These are phyloP conservation scores for Gomphus sp. DNA, from an alignment of 1,284 basidiomycete genomes.

Conservation along the genomic window DNA sequence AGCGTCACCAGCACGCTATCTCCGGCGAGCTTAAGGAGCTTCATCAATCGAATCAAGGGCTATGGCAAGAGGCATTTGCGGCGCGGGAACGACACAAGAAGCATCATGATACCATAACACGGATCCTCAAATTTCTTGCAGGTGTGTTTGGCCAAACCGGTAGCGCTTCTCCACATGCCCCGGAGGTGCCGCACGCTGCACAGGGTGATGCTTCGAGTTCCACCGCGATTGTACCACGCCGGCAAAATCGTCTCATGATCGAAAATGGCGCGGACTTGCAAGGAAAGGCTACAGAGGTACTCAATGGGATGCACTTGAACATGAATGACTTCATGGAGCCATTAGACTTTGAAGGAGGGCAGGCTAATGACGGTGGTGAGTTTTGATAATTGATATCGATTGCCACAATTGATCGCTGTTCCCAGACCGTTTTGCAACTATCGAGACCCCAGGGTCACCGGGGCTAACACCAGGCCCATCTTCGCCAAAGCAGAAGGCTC, in stretches of 20 bases:
- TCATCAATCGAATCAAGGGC: constrained; percentile 77
- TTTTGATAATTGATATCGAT: neutral
- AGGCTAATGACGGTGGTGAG: constrained; percentile 12
- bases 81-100: constrained; percentile 77
- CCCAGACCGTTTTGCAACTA: constrained; percentile 8
- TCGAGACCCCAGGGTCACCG: constrained; percentile 4
- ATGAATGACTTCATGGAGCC: constrained; percentile 14
- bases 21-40: constrained; percentile 83
- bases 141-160: constrained; percentile 76
- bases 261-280: constrained; percentile 36
- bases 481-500: neutral
- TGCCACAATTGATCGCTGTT: neutral
- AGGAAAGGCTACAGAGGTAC: constrained; percentile 28
- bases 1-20: constrained; percentile 86
- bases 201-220: constrained; percentile 23
- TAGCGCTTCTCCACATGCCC: constrained; percentile 21
- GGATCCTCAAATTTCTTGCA: constrained; percentile 90
- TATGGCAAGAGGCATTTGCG: constrained; percentile 89
- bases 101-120: constrained; percentile 95
- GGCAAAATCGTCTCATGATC: constrained; percentile 56
- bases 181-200: constrained; percentile 31
- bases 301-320: constrained; percentile 28
- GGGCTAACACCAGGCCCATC: constrained; percentile 9
- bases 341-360: constrained; percentile 12
- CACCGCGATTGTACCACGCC: constrained; percentile 40